Evolutionary conservation across 352 stramenopile species (phyloP), one percentile per base, ranked within the genome.

Genomic region (Globisporangium perplexum): DNA sequence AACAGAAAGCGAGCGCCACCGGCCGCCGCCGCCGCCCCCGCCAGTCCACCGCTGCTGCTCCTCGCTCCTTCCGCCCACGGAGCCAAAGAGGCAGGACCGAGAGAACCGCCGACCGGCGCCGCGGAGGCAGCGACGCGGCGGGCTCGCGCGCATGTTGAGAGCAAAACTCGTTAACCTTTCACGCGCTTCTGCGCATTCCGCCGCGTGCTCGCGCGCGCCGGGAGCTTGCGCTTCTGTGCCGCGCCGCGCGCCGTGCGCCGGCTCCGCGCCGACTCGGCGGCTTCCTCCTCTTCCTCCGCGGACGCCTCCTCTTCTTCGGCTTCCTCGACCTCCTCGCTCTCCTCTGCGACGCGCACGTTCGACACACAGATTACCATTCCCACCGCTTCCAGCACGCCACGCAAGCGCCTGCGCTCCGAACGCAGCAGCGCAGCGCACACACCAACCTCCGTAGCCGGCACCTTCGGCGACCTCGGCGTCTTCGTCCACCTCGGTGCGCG

Each of bases 141-240:
- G 44, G 33, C 44, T 23, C 44, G 43, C 31, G 43, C 23, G 46
- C 38, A 59, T 53, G 53, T 49, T 47, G 41, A n/a, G 24, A 15
- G 44, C 44, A 49, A 49, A 30, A 36, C 33, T n/a, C 44, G 41
- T 83, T 71, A 85, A 83, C 74, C 74, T 85, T 85, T 85, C 66
- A 75, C 72, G 51, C 74, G 74, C 58, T 73, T 72, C 49, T 69
- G 51, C 52, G 61, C 65, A 55, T 65, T 82, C 50, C 62, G 64
- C 43, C 65, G 58, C 17, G 66, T 30, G 36, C 15, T 38, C 52
- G 43, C 12, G 51, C 59, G 55, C 23, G 45, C 24, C 45, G 53
- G 55, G 30, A 50, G 48, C 24, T 65, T 56, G 26, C 57, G 58
- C 50, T 68, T 65, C 57, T 73, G 72, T 38, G 49, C 24, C n/a